phyloP scores from a whole-genome alignment of 192 early-diverging fungal species.

The Funneliformis mosseae region DNA sequence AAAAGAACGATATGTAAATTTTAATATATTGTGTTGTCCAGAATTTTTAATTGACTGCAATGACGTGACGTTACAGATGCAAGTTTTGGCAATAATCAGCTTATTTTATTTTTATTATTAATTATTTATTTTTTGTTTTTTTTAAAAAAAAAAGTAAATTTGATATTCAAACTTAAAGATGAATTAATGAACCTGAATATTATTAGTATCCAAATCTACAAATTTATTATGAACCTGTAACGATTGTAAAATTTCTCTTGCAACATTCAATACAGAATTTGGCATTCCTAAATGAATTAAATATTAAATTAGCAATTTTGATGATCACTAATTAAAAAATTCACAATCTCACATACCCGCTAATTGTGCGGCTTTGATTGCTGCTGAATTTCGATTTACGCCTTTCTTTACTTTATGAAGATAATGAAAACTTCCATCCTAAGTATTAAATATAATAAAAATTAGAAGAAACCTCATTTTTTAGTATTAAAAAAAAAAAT shows the following conservation, averaged over 20 bases:
- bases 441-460: background rate
- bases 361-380: constrained; percentile 13
- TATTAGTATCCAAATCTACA: background rate
- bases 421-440: constrained; percentile 34
- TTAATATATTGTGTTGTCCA: no score
- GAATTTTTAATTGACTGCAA: no score
- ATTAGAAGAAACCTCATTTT: background rate
- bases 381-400: constrained; percentile 26
- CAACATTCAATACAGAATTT: constrained; percentile 10
- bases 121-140: no score
- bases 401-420: constrained; percentile 1
- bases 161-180: background rate
- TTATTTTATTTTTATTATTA: no score
- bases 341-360: constrained; percentile 10
- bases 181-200: background rate
- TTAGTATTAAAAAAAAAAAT: background rate
- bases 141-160: no score
- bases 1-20: no score
- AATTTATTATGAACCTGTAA: background rate
- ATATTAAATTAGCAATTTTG: background rate
- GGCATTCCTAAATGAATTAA: constrained; percentile 13
- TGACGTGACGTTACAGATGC: no score
- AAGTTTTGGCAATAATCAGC: no score
- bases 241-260: background rate
- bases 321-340: background rate